Percentiles rank a stretch among this genome's conserved stretches.
These are phyloP conservation scores for Alternaria sp. DNA, from an alignment of 2,329 filamentous ascomycete species.

Conservation along the genomic window DNA sequence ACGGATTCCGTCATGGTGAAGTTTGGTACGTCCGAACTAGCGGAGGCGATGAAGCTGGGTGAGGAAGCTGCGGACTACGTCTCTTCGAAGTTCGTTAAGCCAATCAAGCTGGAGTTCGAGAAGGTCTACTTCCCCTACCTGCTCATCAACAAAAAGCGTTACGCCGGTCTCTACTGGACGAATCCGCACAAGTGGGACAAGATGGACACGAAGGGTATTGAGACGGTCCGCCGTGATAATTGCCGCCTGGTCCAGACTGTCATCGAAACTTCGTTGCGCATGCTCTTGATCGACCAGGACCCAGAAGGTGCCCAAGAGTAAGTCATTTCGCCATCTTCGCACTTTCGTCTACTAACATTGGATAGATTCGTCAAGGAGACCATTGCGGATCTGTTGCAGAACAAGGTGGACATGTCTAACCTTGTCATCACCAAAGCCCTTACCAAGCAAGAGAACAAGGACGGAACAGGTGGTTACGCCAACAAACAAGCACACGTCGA, in stretches of 20 bases:
- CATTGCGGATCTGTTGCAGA: constrained; percentile 93
- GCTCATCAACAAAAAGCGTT: constrained; percentile 99
- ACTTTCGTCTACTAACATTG: constrained; percentile 46
- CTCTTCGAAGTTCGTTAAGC: constrained; percentile 90
- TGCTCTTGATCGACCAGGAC: constrained; percentile 94
- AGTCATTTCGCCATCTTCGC: constrained; percentile 49
- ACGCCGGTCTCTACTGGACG: constrained; percentile 97
- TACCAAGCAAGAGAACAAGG: constrained; percentile 65
- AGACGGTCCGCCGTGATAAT: constrained; percentile 96
- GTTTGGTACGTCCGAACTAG: constrained; percentile 86
- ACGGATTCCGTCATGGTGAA: constrained; percentile 99
- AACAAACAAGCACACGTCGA: constrained; percentile 96
- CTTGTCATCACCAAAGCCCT: constrained; percentile 98
- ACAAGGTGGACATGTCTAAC: constrained; percentile 99
- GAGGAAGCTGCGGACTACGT: constrained; percentile 89
- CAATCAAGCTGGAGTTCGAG: constrained; percentile 98
- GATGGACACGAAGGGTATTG: constrained; percentile 99
- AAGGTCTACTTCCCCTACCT: constrained; percentile 99
- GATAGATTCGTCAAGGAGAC: constrained; percentile 91
- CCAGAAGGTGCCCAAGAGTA: constrained; percentile 91
- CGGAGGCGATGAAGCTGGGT: constrained; percentile 92
- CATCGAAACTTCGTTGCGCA: constrained; percentile 93
- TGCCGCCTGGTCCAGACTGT: constrained; percentile 94
- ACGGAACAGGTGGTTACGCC: constrained; percentile 64
- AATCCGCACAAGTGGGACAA: constrained; percentile 95